Evolutionary conservation across 1,139 yeast genomes (phyloP).

Genomic region (Protomyces macrosporus): DNA sequence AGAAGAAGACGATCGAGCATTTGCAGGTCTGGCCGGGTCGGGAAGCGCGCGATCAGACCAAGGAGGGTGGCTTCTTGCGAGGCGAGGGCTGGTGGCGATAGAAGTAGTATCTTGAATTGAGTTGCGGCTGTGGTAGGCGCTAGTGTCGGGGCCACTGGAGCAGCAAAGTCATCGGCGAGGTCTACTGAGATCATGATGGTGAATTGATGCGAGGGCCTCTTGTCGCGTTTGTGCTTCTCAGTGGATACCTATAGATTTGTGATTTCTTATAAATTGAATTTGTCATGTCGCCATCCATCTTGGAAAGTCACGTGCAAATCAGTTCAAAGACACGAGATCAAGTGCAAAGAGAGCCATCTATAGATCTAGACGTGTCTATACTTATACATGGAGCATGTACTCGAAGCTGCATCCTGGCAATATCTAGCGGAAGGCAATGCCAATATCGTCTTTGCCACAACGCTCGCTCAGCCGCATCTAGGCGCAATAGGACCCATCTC

Average conservation of each 20-base stretch:
- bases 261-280: no score
- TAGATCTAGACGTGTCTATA: neutral
- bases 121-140: constrained; percentile 10
- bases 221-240: no score
- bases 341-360: neutral
- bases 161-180: constrained; percentile 22
- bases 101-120: constrained; percentile 39
- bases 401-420: neutral
- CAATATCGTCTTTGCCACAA: neutral
- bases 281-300: neutral
- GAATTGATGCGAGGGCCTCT: no score
- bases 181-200: constrained; percentile 1
- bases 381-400: neutral
- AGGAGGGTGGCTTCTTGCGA: constrained; percentile 52
- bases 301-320: neutral
- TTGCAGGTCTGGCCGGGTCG: constrained; percentile 47
- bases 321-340: neutral
- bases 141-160: neutral
- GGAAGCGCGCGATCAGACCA: constrained; percentile 40
- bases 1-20: constrained; percentile 66
- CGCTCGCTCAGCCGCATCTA: neutral
- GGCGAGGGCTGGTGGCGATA: constrained; percentile 70
- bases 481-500: neutral
- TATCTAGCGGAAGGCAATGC: constrained; percentile 24
- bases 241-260: no score